Evolutionary conservation across 2,329 filamentous ascomycete species (phyloP).

Genomic region (Magnaporthiopsis rhizophila): DNA sequence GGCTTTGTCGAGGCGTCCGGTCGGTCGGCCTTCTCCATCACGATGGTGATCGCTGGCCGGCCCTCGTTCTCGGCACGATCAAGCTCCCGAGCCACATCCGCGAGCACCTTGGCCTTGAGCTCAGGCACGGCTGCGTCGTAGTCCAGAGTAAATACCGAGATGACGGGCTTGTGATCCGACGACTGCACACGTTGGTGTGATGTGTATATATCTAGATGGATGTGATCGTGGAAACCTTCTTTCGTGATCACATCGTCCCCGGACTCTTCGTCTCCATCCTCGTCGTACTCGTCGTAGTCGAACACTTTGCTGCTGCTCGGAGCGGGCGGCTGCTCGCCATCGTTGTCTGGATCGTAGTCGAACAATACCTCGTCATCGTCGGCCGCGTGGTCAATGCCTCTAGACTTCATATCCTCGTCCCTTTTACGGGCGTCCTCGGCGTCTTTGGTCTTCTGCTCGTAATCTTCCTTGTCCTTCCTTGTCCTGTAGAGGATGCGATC

Average conservation of each 20-base stretch:
- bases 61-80: slow-evolving; percentile 60
- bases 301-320: slow-evolving; percentile 19
- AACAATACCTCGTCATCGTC: slow-evolving; percentile 81
- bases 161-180: slow-evolving; percentile 91
- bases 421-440: slow-evolving; percentile 59
- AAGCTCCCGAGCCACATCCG: slow-evolving; percentile 79
- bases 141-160: slow-evolving; percentile 72
- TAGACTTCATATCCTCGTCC: slow-evolving; percentile 78
- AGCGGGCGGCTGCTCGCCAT: slow-evolving; percentile 40
- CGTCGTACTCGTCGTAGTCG: slow-evolving; percentile 55
- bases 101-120: slow-evolving; percentile 73
- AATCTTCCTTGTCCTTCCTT: slow-evolving; percentile 57
- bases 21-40: slow-evolving; percentile 56
- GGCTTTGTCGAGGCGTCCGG: slow-evolving; percentile 10
- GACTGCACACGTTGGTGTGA: slow-evolving; percentile 86
- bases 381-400: slow-evolving; percentile 63
- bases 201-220: slow-evolving; percentile 60
- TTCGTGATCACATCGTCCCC: slow-evolving; percentile 45
- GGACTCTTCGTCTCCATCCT: slow-evolving; percentile 40
- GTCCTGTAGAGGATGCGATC: slow-evolving; percentile 87
- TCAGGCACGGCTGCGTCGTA: slow-evolving; percentile 84
- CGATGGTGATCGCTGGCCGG: slow-evolving; percentile 33
- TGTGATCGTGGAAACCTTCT: slow-evolving; percentile 47
- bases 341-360: slow-evolving; percentile 79
- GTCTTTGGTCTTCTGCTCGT: slow-evolving; percentile 56